phyloP scores from a whole-genome alignment of 2,329 filamentous ascomycete genomes.

The Nothophoma quercina region DNA sequence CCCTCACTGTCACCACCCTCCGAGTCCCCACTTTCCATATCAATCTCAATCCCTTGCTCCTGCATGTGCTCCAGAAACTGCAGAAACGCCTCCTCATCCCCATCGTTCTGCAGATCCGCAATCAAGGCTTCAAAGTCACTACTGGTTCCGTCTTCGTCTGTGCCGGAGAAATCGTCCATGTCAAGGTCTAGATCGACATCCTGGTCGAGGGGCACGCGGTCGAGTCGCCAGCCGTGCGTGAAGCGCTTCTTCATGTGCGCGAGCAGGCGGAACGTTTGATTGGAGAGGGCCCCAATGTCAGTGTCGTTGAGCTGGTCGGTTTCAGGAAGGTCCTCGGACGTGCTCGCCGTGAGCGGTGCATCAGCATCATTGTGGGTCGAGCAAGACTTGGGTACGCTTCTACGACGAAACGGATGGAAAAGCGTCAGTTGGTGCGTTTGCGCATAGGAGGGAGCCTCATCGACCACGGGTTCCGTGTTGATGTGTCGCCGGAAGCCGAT shows the following conservation, averaged over 20 bases:
- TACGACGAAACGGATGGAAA: neutral
- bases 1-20: neutral
- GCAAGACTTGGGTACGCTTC: neutral
- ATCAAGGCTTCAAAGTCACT: slow-evolving; percentile 12
- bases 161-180: neutral
- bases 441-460: neutral
- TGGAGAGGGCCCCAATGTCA: slow-evolving; percentile 26
- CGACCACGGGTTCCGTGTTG: neutral
- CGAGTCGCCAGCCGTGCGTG: neutral
- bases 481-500: slow-evolving; percentile 38
- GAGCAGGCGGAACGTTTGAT: slow-evolving; percentile 18
- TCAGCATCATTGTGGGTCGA: too few relatives aligned
- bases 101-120: slow-evolving; percentile 13
- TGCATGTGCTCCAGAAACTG: slow-evolving; percentile 11
- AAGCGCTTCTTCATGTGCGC: slow-evolving; percentile 20
- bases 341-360: neutral
- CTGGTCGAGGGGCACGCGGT: neutral
- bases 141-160: slow-evolving; percentile 11
- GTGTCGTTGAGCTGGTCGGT: slow-evolving; percentile 32
- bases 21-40: slow-evolving; percentile 2
- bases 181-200: neutral
- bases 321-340: slow-evolving; percentile 21
- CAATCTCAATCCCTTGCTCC: slow-evolving; percentile 7
- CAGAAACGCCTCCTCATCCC: slow-evolving; percentile 9
- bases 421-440: neutral